phyloP scores from a whole-genome alignment of 2,329 filamentous ascomycete species.

The Apiospora malaysiana region DNA sequence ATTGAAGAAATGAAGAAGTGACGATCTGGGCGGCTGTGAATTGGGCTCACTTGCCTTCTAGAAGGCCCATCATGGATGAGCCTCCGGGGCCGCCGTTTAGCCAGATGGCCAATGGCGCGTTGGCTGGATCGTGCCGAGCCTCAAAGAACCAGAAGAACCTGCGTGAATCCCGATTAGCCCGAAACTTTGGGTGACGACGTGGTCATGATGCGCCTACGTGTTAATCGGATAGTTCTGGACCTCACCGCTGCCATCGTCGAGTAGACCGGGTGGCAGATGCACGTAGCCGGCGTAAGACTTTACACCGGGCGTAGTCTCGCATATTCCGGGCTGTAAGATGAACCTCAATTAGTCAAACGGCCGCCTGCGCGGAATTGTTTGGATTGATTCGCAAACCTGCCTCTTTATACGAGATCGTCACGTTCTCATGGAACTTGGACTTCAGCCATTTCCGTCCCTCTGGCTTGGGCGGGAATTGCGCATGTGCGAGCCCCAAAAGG shows the following conservation, averaged over 20 bases:
- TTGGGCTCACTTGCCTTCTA: background rate
- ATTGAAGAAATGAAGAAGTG: no score
- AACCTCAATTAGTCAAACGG: constrained; percentile 37
- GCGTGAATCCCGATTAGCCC: background rate
- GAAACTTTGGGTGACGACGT: no score
- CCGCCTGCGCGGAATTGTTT: background rate
- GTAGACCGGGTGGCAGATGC: constrained; percentile 50
- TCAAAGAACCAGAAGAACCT: constrained; percentile 46
- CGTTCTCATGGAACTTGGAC: constrained; percentile 62
- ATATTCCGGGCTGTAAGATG: constrained; percentile 56
- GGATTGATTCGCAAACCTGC: constrained; percentile 22
- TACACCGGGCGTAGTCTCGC: constrained; percentile 59
- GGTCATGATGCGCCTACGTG: no score
- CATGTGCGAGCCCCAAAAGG: constrained; percentile 28
- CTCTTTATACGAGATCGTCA: constrained; percentile 66
- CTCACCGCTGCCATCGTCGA: constrained; percentile 51
- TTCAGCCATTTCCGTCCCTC: constrained; percentile 52
- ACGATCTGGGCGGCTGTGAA: no score
- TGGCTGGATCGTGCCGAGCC: constrained; percentile 37
- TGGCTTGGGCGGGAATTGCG: constrained; percentile 38
- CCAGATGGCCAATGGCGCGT: constrained; percentile 57
- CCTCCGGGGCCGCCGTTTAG: constrained; percentile 64
- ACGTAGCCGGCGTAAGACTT: constrained; percentile 69
- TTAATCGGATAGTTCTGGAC: constrained; percentile 49
- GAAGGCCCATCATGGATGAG: constrained; percentile 55